Conservation (phyloP, 805 yeast species). For the Spathaspora passalidarum region DNA sequence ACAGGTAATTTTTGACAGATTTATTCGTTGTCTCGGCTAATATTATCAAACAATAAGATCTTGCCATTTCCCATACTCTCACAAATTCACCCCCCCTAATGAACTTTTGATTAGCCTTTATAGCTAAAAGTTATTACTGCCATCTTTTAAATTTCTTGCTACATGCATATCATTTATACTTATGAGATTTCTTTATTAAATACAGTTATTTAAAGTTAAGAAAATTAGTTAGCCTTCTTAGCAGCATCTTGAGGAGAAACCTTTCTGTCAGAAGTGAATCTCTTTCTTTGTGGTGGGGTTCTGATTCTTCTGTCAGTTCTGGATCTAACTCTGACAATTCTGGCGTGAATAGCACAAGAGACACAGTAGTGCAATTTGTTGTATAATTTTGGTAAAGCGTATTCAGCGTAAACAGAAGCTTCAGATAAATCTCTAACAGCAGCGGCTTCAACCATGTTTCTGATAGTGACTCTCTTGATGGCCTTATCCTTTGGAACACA, state of each 20-base stretch:
- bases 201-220: conserved; percentile 1
- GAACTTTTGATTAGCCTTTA: no score
- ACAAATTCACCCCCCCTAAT: no score
- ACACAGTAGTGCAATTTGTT: conserved; percentile 99
- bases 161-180: no score
- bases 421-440: conserved; percentile 99
- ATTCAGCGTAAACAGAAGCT: conserved; percentile 98
- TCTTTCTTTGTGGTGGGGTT: conserved; percentile 98
- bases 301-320: conserved; percentile 98
- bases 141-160: no score
- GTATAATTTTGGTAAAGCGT: conserved; percentile 99
- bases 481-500: conserved; percentile 99
- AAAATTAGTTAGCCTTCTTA: conserved; percentile 61
- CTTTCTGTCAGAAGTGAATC: conserved; percentile 95
- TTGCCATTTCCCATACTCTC: no score
- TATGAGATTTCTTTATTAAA: conserved; percentile 3
- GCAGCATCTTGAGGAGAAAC: conserved; percentile 98
- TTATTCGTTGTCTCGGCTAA: no score
- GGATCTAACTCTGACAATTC: conserved; percentile 99
- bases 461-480: conserved; percentile 99
- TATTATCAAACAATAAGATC: no score
- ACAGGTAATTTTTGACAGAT: no score
- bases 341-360: conserved; percentile 99
- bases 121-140: no score
- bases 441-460: conserved; percentile 99